Evolutionary conservation across 2,329 filamentous ascomycete species (phyloP).

Genomic region (Diaporthe amygdali): DNA sequence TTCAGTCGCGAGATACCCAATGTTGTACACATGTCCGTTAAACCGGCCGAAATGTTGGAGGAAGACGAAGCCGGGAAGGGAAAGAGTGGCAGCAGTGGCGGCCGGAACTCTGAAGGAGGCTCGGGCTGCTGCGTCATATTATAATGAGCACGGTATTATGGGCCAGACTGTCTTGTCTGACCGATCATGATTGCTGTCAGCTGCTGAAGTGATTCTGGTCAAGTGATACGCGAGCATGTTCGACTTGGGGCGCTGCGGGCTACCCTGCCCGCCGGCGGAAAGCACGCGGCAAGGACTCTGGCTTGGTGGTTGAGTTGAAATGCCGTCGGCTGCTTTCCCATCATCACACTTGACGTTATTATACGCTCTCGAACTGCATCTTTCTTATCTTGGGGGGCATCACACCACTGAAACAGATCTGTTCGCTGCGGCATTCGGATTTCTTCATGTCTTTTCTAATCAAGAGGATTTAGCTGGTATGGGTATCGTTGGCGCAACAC

Average conservation of each 20-base stretch:
- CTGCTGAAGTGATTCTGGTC: not conserved
- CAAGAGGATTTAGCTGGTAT: slow-evolving; percentile 14
- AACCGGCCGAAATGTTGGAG: slow-evolving; percentile 85
- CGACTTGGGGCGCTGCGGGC: not conserved
- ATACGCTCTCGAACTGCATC: slow-evolving; percentile 20
- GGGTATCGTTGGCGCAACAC: slow-evolving; percentile 24
- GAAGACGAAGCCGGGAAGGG: slow-evolving; percentile 74
- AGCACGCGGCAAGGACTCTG: not conserved
- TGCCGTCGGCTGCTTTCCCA: not conserved
- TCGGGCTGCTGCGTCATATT: slow-evolving; percentile 58
- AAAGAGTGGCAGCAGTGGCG: slow-evolving; percentile 54
- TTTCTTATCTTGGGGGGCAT: not conserved
- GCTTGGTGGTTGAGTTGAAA: not conserved
- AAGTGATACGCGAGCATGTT: not conserved
- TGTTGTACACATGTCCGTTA: slow-evolving; percentile 93
- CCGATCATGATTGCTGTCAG: not conserved
- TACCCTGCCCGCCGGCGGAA: not conserved
- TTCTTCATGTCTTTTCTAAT: slow-evolving; percentile 17
- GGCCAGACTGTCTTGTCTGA: not conserved
- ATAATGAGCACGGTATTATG: slow-evolving; percentile 36
- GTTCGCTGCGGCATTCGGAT: slow-evolving; percentile 7
- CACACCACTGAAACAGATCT: not conserved
- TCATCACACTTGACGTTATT: slow-evolving; percentile 8
- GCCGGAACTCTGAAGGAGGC: slow-evolving; percentile 45
- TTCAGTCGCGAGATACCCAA: slow-evolving; percentile 78